Base-by-base conservation (phyloP, 179 eudicot genomes). In the Sideroxylon spinosum region DNA sequence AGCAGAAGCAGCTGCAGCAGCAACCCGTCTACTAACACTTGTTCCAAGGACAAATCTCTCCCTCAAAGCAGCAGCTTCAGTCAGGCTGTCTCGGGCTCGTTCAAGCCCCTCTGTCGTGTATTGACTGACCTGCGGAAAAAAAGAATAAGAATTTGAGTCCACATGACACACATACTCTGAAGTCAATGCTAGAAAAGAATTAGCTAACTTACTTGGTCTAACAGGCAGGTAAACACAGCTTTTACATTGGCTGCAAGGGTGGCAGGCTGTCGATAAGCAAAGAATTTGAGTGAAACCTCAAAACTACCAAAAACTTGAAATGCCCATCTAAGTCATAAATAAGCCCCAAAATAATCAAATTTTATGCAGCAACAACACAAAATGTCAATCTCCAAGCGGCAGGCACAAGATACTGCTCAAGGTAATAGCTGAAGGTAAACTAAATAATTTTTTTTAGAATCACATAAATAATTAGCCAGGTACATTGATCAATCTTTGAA, bases 1-100 rank as follows among this genome's bases (percentile, higher is more conserved):
- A 84, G 98, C 99, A 76, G 99, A 93, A 83, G 98, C 98, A 86
- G 98, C 99, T 48, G 99, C 98, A 64, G 97, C 95, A 75, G 99
- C 99, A 65, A 95, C 99, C 87, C 99, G 88, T 82, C 95, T 88
- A 78, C 94, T 93, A 64, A 95, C 78, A 80, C 85, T 90, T 80
- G 97, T 80, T 72, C 99, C 99, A 78, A 93, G 74, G 82, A 95
- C 92, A 89, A 93, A 93, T 83, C 93, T 84, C 81, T 94, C 97
- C 86, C 98, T 89, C 81, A 93, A 79, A 76, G 94, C 84, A 53
- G 98, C 94, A 78, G 98, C 98, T 81, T 94, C 97, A 81, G 91
- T 90, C 81, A 93, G 87, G 86, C 97, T 89, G 71, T 94, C 98
- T 85, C 94, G 88, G 73, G 98, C 93, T 79, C 91, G 77, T 82